Base-by-base conservation (phyloP, 768 basidiomycete genomes). In the Naganishia randhawae region DNA sequence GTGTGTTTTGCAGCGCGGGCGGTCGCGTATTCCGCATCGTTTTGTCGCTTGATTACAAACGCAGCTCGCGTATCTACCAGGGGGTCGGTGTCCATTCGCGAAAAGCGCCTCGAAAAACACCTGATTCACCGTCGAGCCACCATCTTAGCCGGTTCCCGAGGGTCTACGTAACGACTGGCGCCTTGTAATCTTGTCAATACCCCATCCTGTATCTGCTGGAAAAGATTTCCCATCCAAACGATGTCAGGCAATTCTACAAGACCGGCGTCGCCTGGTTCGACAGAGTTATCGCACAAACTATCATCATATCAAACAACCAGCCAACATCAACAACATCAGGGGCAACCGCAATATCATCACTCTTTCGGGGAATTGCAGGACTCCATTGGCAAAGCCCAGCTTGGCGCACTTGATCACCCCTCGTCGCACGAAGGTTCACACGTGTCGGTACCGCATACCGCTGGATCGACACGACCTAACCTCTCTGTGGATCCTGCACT, bases 211-310 rank as follows among this genome's bases (percentile, higher is more conserved):
- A 33, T 55, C 57, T 61, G 57, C 13, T 61, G 25, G 27, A 61
- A 61, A 61, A 41, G 57, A 61, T 61, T 61, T 61, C 37, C 57
- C 57, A 39, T 61, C 57, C 57, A 61, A 19, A 61, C 57, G 57
- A 61, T 61, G 57, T 39, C 57, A 39, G 57, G 39, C 37, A 41
- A 42, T 61, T 39, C 57, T 25, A 41, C 57, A n/a, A 42, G 57
- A 25, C 57, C 35, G 57, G 37, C 22, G 35, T 61, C 57, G 57
- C 57, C 57, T 61, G 57, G 57, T 25, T 25, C 57, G 57, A 61
- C 57, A 41, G 57, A 61, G 11, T 19, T 39, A 33, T 39, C 57
- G 27, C 41, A 61, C 57, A 48, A 48, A 17, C 22, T 39, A 19
- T 37, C 37, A 61, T 29, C 57, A 29, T 61, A 39, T 61, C 57